Evolutionary conservation across 2,329 filamentous ascomycete genomes (phyloP), one percentile per base, ranked within the genome.

Genomic region (Lachnellula hyalina): DNA sequence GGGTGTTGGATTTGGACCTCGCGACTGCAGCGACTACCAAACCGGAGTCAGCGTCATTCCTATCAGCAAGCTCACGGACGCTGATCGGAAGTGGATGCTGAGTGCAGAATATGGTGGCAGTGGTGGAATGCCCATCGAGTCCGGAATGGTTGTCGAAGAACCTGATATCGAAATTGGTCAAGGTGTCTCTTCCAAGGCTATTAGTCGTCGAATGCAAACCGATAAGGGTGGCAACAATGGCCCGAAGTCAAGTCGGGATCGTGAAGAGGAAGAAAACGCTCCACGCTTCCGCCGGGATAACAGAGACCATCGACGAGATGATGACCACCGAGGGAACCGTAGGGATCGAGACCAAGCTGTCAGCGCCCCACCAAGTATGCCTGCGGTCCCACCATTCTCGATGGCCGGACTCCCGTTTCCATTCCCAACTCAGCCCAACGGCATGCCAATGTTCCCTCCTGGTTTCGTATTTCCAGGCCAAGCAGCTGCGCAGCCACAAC

Each of bases 101-200:
- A 96, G 86, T 36, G 95, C 94, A 12, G 90, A 96, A 61, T 96
- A 87, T 68, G 94, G 94, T 62, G 94, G 94, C 52, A 96, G 90
- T 59, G 94, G 93, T 54, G 94, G 93, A 53, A 81, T 82, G 54
- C 75, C 84, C 2, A 90, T 99, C 57, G 86, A 91, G 67, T 77
- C 82, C 14, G 91, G 92, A 42, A 83, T 99, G 74, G 87, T 92
- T 6, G 88, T 99, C 25, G 94, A 99, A 70, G 94, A 99, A 73
- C 94, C 94, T 3, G 94, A 99, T 68, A 99, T 99, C 65, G 94
- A 99, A 73, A 99, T 99, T 55, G 94, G 94, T 51, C 92, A 93
- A 17, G 94, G 94, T 53, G 95, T 99, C 14, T 96, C 92, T 17
- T 96, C 91, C 44, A 99, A 99, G 77, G 90, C 84, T 40, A 86